phyloP scores from a whole-genome alignment of 306 rosid species.

The Phaseolus lunatus region DNA sequence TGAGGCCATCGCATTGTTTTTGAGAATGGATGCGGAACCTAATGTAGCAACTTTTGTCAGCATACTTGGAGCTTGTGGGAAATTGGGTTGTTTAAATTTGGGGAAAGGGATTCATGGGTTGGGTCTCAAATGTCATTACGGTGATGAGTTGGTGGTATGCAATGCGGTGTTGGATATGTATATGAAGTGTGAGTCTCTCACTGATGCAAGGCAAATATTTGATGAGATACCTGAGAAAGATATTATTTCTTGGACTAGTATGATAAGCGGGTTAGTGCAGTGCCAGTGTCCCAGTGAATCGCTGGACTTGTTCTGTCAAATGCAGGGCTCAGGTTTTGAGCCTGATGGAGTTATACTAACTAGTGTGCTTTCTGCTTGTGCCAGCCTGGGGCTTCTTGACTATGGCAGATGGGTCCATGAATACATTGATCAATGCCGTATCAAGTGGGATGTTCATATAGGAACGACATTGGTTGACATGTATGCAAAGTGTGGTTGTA shows the following conservation, averaged over 20 bases:
- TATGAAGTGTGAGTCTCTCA: slow-evolving; percentile 63
- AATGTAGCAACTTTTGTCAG: slow-evolving; percentile 71
- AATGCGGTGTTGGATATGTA: slow-evolving; percentile 81
- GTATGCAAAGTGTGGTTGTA: slow-evolving; percentile 80
- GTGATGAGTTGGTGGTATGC: slow-evolving; percentile 57
- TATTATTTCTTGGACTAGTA: slow-evolving; percentile 74
- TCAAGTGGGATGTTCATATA: slow-evolving; percentile 71
- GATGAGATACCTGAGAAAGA: slow-evolving; percentile 68
- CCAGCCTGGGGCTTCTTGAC: slow-evolving; percentile 76
- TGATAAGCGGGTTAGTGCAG: slow-evolving; percentile 76
- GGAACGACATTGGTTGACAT: slow-evolving; percentile 82
- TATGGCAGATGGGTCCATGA: slow-evolving; percentile 80
- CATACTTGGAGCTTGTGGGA: slow-evolving; percentile 70
- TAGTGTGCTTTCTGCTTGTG: slow-evolving; percentile 80
- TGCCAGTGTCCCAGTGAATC: slow-evolving; percentile 67
- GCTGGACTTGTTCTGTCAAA: slow-evolving; percentile 63
- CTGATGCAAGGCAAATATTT: slow-evolving; percentile 66
- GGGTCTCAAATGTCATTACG: slow-evolving; percentile 49
- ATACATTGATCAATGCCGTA: slow-evolving; percentile 59
- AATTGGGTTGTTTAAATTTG: slow-evolving; percentile 53
- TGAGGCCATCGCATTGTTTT: slow-evolving; percentile 59
- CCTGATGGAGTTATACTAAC: slow-evolving; percentile 72
- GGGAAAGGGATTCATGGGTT: slow-evolving; percentile 84
- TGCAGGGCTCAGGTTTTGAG: slow-evolving; percentile 58
- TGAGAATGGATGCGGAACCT: slow-evolving; percentile 65